Evolutionary conservation across 306 rosid species (phyloP), one percentile per base, ranked within the genome.

Genomic region (Luffa aegyptiaca): DNA sequence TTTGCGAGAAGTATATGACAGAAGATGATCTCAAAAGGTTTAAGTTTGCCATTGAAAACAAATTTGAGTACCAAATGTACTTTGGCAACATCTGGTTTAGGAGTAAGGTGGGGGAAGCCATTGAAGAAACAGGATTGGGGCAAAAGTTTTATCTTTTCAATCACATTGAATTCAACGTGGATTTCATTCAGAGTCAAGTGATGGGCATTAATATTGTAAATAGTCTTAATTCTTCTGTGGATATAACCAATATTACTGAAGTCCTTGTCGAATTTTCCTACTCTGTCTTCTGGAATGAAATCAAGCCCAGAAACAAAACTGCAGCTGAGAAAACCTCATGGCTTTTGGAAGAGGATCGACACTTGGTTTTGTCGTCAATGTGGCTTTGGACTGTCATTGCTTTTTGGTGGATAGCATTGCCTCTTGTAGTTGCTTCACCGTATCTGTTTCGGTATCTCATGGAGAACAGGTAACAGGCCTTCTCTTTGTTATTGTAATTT

Each of bases 281-380:
- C 66, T 77, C 78, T 41, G 77, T 65, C 53, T 1, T 26, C 37
- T 82, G 78, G 81, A n/a, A 77, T 46, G 80, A 81, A 6, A 35
- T 75, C 20, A n/a, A 37, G 52, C 12, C 53, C 57, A 48, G 8
- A 6, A 31, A 45, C 41, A 49, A 20, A 80, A 26, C 26, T 13
- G 7, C 59, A 51, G 31, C 10, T 20, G 75, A 53, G 57, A 63
- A 61, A 20, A 8, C 26, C 57, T 39, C 3, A 58, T 18, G 56
- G 68, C 42, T 57, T 49, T 68, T 5, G 18, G 26, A 41, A 52
- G 78, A 80, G n/a, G 2, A 68, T 17, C 21, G 9, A 26, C n/a
- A 2, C 55, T 35, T 20, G 77, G 64, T 64, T 20, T 33, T 39
- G 44, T 33, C 37, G 2, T 26, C 26, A 21, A 41, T 55, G 2